Percentiles rank a stretch among this genome's conserved stretches.
Evolutionary conservation across 306 rosid species (phyloP).

Genomic region (Rosa chinensis): DNA sequence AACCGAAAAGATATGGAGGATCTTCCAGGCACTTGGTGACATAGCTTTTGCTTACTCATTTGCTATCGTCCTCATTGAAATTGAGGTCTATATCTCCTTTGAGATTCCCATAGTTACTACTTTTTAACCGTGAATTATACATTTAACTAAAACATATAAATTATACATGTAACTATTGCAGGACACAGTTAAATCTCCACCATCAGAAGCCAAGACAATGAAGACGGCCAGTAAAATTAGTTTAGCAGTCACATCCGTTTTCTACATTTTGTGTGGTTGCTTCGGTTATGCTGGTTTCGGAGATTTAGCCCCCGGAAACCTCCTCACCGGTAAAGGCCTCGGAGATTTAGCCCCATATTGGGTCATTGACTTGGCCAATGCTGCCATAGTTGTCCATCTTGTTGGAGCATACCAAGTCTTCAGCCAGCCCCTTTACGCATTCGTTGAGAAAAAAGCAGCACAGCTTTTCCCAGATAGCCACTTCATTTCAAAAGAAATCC

Average conservation of each 20-base stretch:
- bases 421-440: constrained; percentile 59
- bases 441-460: constrained; percentile 38
- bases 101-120: not conserved
- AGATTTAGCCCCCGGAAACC: constrained; percentile 62
- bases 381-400: constrained; percentile 68
- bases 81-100: constrained; percentile 43
- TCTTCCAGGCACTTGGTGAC: constrained; percentile 47
- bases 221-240: constrained; percentile 49
- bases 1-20: constrained; percentile 37
- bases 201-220: constrained; percentile 64
- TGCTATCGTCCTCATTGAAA: constrained; percentile 42
- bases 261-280: constrained; percentile 77
- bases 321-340: constrained; percentile 60
- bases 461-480: constrained; percentile 33
- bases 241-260: constrained; percentile 49
- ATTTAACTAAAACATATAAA: not conserved
- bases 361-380: constrained; percentile 77
- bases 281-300: constrained; percentile 74
- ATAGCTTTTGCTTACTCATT: constrained; percentile 44
- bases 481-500: constrained; percentile 45
- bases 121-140: not conserved
- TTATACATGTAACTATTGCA: constrained; percentile 26
- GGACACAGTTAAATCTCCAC: constrained; percentile 69
- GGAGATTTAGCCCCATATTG: constrained; percentile 45
- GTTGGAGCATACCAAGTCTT: constrained; percentile 79